Evolutionary conservation across 306 rosid species (phyloP), one percentile per base, ranked within the genome.

Genomic region (Quercus engelmannii): DNA sequence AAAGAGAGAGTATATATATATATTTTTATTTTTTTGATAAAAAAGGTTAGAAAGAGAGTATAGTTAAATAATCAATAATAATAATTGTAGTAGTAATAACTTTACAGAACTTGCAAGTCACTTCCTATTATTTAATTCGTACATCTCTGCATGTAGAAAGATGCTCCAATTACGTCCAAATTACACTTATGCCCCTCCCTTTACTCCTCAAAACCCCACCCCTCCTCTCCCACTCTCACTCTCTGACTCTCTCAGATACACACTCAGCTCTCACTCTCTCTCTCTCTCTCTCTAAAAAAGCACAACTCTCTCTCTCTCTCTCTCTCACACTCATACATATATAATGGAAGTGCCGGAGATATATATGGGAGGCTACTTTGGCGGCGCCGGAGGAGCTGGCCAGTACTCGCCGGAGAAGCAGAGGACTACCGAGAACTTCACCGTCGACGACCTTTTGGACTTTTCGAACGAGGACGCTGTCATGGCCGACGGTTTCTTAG

Each of bases 171-270:
- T 10, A 77, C 26, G 8, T 0, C 0, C 0, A 68, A 87, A 71
- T 91, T 89, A 18, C 99, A 58, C 0, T 76, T 28, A 3, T 80
- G 80, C 87, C 98, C 89, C 77, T 86, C 13, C 38, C 11, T 35
- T 65, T 81, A 83, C 90, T 91, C 93, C 87, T 95, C 92, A 93
- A 92, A 95, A 88, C 86, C 91, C 94, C 95, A 84, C 74, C 87
- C 72, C 65, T 30, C 59, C 85, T 25, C 89, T 75, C 76, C 35
- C 89, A 33, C 55, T 78, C 76, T 65, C 87, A 19, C 87, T 68
- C 83, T 72, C 88, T 23, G 9, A 35, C 6, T 43, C 6, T 49
- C 31, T 69, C 54, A 49, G 17, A 12, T 1, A 49, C 15, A 3
- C 54, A 49, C 54, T 41, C 46, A 8, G 1, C 74, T 46, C 74